Conservation (phyloP, 768 basidiomycete species). For the Gloeostereum incarnatum region DNA sequence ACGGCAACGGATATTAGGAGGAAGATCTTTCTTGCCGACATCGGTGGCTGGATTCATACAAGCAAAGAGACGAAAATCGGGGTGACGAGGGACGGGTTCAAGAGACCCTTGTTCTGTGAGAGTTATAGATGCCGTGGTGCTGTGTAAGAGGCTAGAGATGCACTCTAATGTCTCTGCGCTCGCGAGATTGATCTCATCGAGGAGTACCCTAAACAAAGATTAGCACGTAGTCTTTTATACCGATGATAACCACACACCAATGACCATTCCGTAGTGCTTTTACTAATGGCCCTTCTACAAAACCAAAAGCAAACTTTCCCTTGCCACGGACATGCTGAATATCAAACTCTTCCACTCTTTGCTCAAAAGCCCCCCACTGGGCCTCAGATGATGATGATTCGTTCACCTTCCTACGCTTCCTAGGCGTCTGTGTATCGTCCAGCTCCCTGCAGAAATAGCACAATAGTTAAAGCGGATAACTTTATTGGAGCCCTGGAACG, state of each 20-base stretch:
- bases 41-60: slow-evolving; percentile 99
- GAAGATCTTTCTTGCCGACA: slow-evolving; percentile 95
- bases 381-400: slow-evolving; percentile 33
- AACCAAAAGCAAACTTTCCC: slow-evolving; percentile 87
- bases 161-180: slow-evolving; percentile 92
- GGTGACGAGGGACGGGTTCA: slow-evolving; percentile 84
- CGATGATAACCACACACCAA: slow-evolving; percentile 51
- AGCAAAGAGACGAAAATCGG: slow-evolving; percentile 93
- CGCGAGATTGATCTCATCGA: slow-evolving; percentile 95
- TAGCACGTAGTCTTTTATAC: slow-evolving; percentile 2
- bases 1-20: slow-evolving; percentile 78
- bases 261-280: slow-evolving; percentile 82
- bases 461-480: too few species aligned
- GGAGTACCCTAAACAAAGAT: slow-evolving; percentile 57
- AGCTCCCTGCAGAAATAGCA: slow-evolving; percentile 17
- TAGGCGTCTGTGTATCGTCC: slow-evolving; percentile 34
- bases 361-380: slow-evolving; percentile 62
- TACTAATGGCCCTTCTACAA: slow-evolving; percentile 94
- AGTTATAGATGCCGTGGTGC: slow-evolving; percentile 82
- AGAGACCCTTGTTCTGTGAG: slow-evolving; percentile 89
- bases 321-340: slow-evolving; percentile 81
- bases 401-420: slow-evolving; percentile 66
- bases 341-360: slow-evolving; percentile 72
- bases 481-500: too few species aligned
- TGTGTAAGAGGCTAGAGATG: slow-evolving; percentile 77